These are phyloP conservation scores for Trebouxia sp. DNA, from an alignment of 139 green algal species.

Conservation along the genomic window DNA sequence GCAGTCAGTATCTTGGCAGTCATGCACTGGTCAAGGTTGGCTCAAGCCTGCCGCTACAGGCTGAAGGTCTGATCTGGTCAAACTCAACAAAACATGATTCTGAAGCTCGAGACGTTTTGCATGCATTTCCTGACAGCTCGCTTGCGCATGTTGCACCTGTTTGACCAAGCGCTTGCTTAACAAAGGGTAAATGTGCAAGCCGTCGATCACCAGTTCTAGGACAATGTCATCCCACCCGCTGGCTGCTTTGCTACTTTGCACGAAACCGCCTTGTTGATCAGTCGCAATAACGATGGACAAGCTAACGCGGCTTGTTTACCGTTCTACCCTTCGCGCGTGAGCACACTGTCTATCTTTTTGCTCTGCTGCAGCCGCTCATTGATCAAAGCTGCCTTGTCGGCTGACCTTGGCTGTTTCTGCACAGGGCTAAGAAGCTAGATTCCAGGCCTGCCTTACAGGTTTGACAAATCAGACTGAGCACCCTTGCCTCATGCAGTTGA, in stretches of 20 bases:
- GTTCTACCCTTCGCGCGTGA: neutral
- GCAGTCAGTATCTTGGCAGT: too few relatives aligned
- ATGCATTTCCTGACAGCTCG: neutral
- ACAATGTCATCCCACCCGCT: too few relatives aligned
- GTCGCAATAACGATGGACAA: too few relatives aligned
- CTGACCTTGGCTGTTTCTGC: neutral
- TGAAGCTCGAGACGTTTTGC: neutral
- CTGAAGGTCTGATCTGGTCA: too few relatives aligned
- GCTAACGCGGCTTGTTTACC: neutral
- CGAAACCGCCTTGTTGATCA: too few relatives aligned
- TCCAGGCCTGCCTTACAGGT: slow-evolving; percentile 18
- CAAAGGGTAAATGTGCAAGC: too few relatives aligned
- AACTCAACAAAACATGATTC: slow-evolving; percentile 18
- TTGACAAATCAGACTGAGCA: too few relatives aligned
- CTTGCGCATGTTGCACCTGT: neutral
- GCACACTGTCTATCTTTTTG: neutral
- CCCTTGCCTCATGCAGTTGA: too few relatives aligned
- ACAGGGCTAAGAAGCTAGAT: slow-evolving; percentile 20
- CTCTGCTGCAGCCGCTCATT: neutral
- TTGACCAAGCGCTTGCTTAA: too few relatives aligned
- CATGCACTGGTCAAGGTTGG: too few relatives aligned
- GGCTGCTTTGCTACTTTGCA: neutral
- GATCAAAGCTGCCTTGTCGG: neutral
- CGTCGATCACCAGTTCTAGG: too few relatives aligned
- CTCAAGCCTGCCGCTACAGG: too few relatives aligned